Conservation (phyloP, 139 green algal genomes). For the Pleodorina starrii region DNA sequence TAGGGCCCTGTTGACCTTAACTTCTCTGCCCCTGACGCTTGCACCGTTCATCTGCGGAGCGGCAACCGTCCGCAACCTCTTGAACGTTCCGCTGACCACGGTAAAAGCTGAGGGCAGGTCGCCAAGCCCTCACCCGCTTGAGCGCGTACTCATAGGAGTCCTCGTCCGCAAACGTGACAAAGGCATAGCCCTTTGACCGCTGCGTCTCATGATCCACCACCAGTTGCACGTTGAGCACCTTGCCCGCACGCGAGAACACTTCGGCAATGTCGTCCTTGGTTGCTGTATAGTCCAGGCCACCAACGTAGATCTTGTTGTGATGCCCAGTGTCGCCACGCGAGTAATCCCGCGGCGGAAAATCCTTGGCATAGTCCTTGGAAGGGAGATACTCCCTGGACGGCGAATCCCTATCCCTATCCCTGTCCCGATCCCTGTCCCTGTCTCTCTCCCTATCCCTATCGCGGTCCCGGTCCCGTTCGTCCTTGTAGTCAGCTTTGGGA, state of each 20-base stretch:
- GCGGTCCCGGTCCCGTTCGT: not conserved
- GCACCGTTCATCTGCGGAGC: constrained; percentile 42
- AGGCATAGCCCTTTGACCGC: constrained; percentile 36
- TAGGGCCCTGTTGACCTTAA: constrained; percentile 38
- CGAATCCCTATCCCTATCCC: not conserved
- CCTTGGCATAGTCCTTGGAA: constrained; percentile 18
- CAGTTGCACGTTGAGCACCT: constrained; percentile 31
- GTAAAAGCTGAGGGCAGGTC: not conserved
- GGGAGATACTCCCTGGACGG: not conserved
- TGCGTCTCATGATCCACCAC: constrained; percentile 32
- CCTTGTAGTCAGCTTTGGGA: constrained; percentile 17
- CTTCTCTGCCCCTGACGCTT: not conserved
- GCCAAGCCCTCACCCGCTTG: not conserved
- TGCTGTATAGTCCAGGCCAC: constrained; percentile 16
- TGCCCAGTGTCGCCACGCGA: not conserved
- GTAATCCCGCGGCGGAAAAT: constrained; percentile 13
- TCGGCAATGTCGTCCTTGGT: constrained; percentile 39
- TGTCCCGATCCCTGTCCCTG: not conserved
- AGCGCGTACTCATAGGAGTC: constrained; percentile 25
- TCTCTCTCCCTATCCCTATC: not conserved
- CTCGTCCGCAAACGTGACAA: constrained; percentile 27
- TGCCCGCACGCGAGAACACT: constrained; percentile 14
- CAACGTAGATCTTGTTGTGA: constrained; percentile 43
- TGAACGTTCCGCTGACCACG: too few relatives aligned
- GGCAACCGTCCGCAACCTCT: too few relatives aligned